Evolutionary conservation across 192 early-diverging fungal genomes (phyloP).

Genomic region (Kappamyces sp.): DNA sequence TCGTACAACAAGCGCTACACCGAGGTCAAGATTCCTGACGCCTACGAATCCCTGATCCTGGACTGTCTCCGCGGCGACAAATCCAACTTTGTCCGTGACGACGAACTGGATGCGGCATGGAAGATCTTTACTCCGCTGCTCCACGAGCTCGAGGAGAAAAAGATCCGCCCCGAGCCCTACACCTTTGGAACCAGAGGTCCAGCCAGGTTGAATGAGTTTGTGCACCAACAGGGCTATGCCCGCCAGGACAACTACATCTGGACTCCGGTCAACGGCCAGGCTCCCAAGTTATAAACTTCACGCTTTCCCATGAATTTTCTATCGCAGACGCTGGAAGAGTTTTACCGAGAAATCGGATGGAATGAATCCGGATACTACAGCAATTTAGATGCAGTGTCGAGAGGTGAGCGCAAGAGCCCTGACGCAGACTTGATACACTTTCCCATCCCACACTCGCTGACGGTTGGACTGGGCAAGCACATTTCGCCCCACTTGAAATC

Average conservation of each 20-base stretch:
- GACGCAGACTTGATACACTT: constrained; percentile 70
- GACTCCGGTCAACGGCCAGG: no score
- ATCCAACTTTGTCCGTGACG: constrained; percentile 82
- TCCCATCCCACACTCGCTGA: constrained; percentile 64
- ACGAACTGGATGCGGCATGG: constrained; percentile 88
- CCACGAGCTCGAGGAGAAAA: constrained; percentile 71
- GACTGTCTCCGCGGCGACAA: constrained; percentile 90
- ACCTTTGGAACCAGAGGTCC: constrained; percentile 82
- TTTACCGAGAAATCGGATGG: constrained; percentile 70
- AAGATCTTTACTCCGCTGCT: constrained; percentile 95
- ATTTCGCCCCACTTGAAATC: constrained; percentile 71
- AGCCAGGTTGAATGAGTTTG: constrained; percentile 66
- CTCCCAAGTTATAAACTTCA: no score
- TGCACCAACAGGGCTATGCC: constrained; percentile 49
- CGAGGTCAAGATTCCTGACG: constrained; percentile 89
- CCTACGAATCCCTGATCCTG: constrained; percentile 92
- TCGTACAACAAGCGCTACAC: constrained; percentile 86
- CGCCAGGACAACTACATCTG: constrained; percentile 35
- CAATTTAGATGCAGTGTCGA: constrained; percentile 65
- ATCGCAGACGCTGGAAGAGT: constrained; percentile 28
- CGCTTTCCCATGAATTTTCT: constrained; percentile 10
- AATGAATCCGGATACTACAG: constrained; percentile 78
- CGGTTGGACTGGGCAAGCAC: constrained; percentile 66
- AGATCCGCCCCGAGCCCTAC: constrained; percentile 66
- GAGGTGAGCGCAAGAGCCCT: constrained; percentile 39